Evolutionary conservation across 192 early-diverging fungal genomes (phyloP).

Genomic region (Podila epigama): DNA sequence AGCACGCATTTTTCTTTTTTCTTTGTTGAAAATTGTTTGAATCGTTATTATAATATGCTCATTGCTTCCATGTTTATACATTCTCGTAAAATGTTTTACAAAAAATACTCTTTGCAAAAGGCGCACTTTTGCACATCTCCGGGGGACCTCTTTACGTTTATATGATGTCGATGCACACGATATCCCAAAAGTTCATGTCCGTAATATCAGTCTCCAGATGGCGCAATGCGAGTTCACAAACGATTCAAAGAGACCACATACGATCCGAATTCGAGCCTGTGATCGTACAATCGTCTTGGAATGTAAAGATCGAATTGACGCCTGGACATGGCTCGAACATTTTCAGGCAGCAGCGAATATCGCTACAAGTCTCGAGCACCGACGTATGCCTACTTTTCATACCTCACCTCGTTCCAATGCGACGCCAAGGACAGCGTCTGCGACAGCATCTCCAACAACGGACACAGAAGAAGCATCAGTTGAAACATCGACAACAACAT

Average conservation of each 20-base stretch:
- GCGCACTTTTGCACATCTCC: slow-evolving; percentile 51
- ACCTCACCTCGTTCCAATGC: slow-evolving; percentile 41
- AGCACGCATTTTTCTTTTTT: too few species aligned
- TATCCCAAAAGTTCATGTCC: slow-evolving; percentile 37
- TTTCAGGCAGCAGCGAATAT: slow-evolving; percentile 59
- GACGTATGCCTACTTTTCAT: slow-evolving; percentile 57
- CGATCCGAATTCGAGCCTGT: slow-evolving; percentile 51
- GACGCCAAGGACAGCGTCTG: too few species aligned
- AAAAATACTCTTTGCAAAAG: slow-evolving; percentile 16
- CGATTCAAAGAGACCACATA: slow-evolving; percentile 53
- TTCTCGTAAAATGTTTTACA: too few species aligned
- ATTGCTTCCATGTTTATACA: not conserved
- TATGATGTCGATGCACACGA: slow-evolving; percentile 49
- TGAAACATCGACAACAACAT: too few species aligned
- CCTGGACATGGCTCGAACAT: slow-evolving; percentile 52
- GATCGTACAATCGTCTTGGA: slow-evolving; percentile 55
- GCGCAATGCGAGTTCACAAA: slow-evolving; percentile 48
- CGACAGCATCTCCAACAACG: too few species aligned
- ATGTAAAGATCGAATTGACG: slow-evolving; percentile 45
- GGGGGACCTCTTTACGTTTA: slow-evolving; percentile 49
- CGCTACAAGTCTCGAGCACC: slow-evolving; percentile 50
- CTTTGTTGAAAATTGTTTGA: too few species aligned
- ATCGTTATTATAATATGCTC: too few species aligned
- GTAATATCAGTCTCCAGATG: slow-evolving; percentile 42
- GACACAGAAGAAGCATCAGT: too few species aligned